phyloP scores from a whole-genome alignment of 495 filamentous ascomycete genomes.

The Penicillium goetzii region DNA sequence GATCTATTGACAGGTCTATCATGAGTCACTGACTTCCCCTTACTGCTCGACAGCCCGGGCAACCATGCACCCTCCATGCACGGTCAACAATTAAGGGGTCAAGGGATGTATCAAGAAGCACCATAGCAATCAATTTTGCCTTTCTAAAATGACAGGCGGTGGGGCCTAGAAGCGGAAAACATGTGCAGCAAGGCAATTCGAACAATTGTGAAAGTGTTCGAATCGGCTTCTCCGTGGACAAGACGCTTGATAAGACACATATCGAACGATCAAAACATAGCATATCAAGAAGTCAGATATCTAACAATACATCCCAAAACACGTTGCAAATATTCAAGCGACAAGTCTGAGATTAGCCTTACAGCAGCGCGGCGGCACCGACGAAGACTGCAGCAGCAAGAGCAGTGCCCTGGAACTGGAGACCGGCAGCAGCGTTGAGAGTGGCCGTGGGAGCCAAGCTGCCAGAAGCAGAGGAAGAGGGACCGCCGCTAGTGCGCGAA shows the following conservation, averaged over 20 bases:
- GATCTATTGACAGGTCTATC: neutral
- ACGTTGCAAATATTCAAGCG: conserved; percentile 3
- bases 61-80: neutral
- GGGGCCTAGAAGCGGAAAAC: conserved; percentile 15
- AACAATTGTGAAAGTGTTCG: conserved; percentile 17
- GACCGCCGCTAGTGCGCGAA: neutral
- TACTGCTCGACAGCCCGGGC: conserved; percentile 4
- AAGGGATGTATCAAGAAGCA: conserved; percentile 12
- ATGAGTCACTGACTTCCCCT: conserved; percentile 4
- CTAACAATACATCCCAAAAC: conserved; percentile 22
- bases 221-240: conserved; percentile 7
- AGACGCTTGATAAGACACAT: conserved; percentile 1
- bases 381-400: conserved; percentile 46
- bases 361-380: conserved; percentile 45
- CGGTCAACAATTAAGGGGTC: conserved; percentile 5
- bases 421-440: conserved; percentile 25
- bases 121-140: conserved; percentile 22
- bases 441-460: conserved; percentile 5
- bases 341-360: conserved; percentile 10
- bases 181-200: conserved; percentile 21
- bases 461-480: conserved; percentile 8
- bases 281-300: conserved; percentile 21
- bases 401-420: conserved; percentile 41
- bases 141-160: conserved; percentile 23
- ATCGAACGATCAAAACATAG: conserved; percentile 16